Percentiles rank a stretch among this genome's conserved stretches.
These are phyloP conservation scores for Candida schatavii DNA, from an alignment of 805 yeast genomes.

Conservation along the genomic window DNA sequence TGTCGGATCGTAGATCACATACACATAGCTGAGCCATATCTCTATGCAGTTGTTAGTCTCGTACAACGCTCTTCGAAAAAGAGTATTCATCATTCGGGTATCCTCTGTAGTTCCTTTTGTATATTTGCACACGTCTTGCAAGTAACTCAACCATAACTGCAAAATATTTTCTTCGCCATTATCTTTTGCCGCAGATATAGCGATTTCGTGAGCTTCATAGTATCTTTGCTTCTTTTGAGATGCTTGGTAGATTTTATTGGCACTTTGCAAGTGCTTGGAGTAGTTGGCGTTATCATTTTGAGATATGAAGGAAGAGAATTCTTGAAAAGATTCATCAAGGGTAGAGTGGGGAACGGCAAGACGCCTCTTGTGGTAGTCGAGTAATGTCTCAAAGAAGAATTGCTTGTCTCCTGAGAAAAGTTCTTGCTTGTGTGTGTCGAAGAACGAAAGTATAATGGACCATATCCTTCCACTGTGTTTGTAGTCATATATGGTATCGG, in stretches of 20 bases:
- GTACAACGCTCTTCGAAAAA: conserved; percentile 31
- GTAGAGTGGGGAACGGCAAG: conserved; percentile 39
- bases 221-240: conserved; percentile 26
- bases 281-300: conserved; percentile 25
- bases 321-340: conserved; percentile 38
- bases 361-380: conserved; percentile 25
- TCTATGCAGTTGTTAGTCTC: conserved; percentile 2
- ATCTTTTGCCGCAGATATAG: conserved; percentile 12
- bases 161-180: conserved; percentile 13
- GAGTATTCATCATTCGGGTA: conserved; percentile 12
- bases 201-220: conserved; percentile 36
- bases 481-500: conserved; percentile 25
- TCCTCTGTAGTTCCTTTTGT: conserved; percentile 9
- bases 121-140: conserved; percentile 24
- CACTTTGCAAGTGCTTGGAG: conserved; percentile 32
- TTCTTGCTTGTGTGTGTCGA: conserved; percentile 3
- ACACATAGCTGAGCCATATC: conserved; percentile 29
- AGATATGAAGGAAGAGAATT: conserved; percentile 41
- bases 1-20: conserved; percentile 19
- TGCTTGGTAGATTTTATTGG: conserved; percentile 26
- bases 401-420: conserved; percentile 7
- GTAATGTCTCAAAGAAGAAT: conserved; percentile 17
- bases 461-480: conserved; percentile 19
- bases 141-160: conserved; percentile 30
- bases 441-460: conserved; percentile 14